Conservation (phyloP, 768 basidiomycete species). For the Termitomyces sp. region DNA sequence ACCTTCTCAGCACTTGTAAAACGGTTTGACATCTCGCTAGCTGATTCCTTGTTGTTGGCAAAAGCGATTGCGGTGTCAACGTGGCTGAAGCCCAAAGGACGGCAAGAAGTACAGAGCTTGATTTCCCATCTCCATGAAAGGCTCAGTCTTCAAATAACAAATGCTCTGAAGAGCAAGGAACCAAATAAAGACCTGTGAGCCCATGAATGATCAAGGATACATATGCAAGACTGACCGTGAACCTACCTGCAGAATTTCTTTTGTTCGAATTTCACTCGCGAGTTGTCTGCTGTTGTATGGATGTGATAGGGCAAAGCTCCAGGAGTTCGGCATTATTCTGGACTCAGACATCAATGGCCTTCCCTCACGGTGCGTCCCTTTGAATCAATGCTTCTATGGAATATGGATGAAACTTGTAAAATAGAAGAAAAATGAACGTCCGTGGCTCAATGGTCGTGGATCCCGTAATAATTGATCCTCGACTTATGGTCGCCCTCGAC, state of each 20-base stretch:
- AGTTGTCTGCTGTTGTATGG: constrained; percentile 65
- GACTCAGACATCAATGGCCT: constrained; percentile 46
- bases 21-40: constrained; percentile 34
- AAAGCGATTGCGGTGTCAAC: constrained; percentile 51
- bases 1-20: constrained; percentile 41
- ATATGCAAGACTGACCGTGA: not conserved
- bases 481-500: constrained; percentile 52
- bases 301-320: constrained; percentile 50
- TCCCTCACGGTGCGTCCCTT: constrained; percentile 49
- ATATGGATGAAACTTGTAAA: not conserved
- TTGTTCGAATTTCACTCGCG: constrained; percentile 61
- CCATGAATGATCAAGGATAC: not conserved
- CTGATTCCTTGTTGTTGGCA: constrained; percentile 47
- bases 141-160: constrained; percentile 36
- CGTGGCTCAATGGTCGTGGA: constrained; percentile 44
- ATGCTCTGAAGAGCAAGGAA: constrained; percentile 27
- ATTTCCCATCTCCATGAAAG: constrained; percentile 47
- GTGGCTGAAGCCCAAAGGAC: constrained; percentile 59
- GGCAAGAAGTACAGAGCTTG: constrained; percentile 52
- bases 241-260: constrained; percentile 26
- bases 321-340: constrained; percentile 42
- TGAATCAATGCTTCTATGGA: not conserved
- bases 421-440: constrained; percentile 45
- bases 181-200: constrained; percentile 33
- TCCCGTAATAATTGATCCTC: constrained; percentile 56